Evolutionary conservation across 306 rosid genomes (phyloP).

Genomic region (cucumber (Cucumis sativus)): DNA sequence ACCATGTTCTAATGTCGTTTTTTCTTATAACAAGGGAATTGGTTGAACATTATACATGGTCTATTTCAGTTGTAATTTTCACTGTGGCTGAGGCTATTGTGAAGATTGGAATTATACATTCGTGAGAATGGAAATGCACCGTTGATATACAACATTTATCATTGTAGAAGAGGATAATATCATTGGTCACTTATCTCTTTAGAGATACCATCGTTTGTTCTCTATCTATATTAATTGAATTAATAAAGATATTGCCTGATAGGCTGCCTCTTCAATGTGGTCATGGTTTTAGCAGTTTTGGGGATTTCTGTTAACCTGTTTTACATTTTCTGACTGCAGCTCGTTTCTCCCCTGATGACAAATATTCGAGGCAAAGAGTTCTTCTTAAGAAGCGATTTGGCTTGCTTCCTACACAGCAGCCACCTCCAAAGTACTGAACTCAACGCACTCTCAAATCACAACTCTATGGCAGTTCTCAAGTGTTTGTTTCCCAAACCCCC

Average conservation of each 20-base stretch:
- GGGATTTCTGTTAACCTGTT: neutral
- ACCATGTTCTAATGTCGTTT: neutral
- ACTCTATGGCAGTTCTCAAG: neutral
- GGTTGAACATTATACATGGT: neutral
- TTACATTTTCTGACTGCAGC: constrained; percentile 41
- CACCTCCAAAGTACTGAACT: constrained; percentile 66
- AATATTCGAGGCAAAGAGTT: constrained; percentile 65
- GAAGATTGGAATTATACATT: neutral
- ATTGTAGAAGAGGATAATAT: neutral
- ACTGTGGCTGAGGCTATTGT: neutral
- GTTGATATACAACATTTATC: neutral
- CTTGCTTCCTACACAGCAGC: constrained; percentile 70
- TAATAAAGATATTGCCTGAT: neutral
- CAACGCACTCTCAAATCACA: neutral
- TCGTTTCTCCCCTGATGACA: constrained; percentile 92
- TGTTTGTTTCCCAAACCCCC: neutral
- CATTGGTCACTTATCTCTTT: neutral
- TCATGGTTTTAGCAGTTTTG: neutral
- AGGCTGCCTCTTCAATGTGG: neutral
- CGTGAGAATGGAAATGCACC: neutral
- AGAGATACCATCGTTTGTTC: neutral
- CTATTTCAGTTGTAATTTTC: neutral
- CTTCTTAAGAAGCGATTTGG: constrained; percentile 88
- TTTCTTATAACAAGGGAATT: neutral
- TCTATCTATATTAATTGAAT: neutral